Evolutionary conservation across 163 green algal genomes (phyloP).

Genomic region (Volvox carteri): DNA sequence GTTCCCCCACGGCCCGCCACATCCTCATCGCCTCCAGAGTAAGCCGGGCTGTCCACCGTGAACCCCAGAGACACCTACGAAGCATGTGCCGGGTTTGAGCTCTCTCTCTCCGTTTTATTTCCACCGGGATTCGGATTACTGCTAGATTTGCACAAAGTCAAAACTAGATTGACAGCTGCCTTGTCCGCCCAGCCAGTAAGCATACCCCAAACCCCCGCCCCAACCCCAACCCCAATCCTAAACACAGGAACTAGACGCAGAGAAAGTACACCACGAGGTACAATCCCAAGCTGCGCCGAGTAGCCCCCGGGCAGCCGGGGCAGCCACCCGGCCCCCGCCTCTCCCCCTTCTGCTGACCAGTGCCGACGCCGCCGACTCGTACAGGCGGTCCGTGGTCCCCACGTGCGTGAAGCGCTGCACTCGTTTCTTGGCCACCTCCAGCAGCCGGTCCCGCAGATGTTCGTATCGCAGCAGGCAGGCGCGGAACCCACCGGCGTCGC

Average conservation of each 20-base stretch:
- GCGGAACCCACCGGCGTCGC: slow-evolving; percentile 52
- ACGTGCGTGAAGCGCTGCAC: slow-evolving; percentile 70
- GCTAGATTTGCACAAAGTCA: too few relatives aligned
- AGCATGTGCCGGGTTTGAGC: too few relatives aligned
- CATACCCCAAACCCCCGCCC: not conserved
- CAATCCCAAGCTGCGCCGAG: too few relatives aligned
- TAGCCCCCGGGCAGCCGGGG: too few relatives aligned
- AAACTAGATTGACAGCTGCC: too few relatives aligned
- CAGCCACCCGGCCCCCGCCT: too few relatives aligned
- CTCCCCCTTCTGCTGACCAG: slow-evolving; percentile 58
- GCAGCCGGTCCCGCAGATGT: slow-evolving; percentile 36
- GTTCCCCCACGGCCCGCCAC: not conserved
- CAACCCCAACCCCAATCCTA: too few relatives aligned
- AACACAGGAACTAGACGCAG: too few relatives aligned
- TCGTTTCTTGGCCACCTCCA: slow-evolving; percentile 63
- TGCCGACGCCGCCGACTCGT: slow-evolving; percentile 62
- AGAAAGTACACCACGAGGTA: too few relatives aligned
- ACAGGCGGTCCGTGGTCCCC: slow-evolving; percentile 69
- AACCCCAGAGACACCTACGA: slow-evolving; percentile 49
- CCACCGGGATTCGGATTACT: too few relatives aligned
- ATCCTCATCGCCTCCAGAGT: slow-evolving; percentile 49
- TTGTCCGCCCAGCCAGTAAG: too few relatives aligned
- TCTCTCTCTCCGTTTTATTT: too few relatives aligned
- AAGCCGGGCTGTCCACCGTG: slow-evolving; percentile 27
- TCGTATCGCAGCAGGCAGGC: slow-evolving; percentile 34